Percentiles rank a stretch among this genome's conserved stretches.
Conservation (phyloP, 331 rosid species). For the Pyracantha coccinea region DNA sequence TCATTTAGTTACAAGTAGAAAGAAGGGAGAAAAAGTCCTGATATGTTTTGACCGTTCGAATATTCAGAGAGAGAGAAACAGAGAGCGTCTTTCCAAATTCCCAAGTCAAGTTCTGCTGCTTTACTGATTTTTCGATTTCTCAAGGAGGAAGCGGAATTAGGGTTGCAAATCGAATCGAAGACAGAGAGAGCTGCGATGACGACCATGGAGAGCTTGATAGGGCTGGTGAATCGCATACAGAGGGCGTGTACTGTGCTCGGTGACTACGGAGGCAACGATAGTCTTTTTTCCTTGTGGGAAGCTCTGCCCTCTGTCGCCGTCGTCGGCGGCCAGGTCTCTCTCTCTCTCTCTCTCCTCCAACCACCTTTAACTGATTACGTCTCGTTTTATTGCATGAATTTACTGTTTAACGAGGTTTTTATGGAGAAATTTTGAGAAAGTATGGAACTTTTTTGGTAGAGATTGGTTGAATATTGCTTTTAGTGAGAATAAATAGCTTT, state of each 20-base stretch:
- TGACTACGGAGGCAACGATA: conserved; percentile 68
- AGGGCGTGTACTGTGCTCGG: conserved; percentile 84
- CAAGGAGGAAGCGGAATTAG: neutral
- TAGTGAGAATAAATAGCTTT: neutral
- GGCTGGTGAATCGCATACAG: conserved; percentile 82
- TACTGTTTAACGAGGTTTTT: neutral
- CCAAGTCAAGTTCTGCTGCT: conserved; percentile 3
- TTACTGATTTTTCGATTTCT: neutral
- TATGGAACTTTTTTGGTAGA: neutral
- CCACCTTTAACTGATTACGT: neutral
- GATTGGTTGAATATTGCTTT: neutral
- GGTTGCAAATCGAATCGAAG: neutral
- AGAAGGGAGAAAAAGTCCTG: neutral
- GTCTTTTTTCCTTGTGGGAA: conserved; percentile 75
- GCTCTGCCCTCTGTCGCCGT: conserved; percentile 90
- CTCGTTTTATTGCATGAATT: neutral
- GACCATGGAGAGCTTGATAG: conserved; percentile 90
- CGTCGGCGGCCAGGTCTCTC: conserved; percentile 81
- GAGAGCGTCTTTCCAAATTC: neutral
- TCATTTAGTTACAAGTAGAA: neutral
- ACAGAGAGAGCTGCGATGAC: conserved; percentile 31
- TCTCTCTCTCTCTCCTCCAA: neutral
- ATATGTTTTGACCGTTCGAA: neutral
- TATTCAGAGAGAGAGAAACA: neutral
- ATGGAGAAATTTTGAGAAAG: neutral